Conservation (phyloP, 176 grass and related monocot species). For the Pontederia crassipes region DNA sequence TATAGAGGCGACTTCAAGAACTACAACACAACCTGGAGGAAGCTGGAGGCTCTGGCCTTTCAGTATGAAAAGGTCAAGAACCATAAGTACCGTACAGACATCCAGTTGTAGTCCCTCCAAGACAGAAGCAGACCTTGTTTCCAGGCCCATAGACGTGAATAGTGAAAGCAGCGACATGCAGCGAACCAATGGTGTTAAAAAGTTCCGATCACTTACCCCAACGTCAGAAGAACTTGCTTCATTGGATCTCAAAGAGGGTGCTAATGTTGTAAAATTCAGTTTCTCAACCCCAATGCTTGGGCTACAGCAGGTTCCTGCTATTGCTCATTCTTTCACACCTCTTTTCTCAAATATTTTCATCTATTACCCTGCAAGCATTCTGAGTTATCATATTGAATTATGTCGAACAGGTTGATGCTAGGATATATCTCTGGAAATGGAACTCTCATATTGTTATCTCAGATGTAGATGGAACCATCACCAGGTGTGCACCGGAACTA, state of each 20-base stretch:
- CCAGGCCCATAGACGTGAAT: slow-evolving; percentile 14
- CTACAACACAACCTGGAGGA: slow-evolving; percentile 28
- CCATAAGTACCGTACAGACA: slow-evolving; percentile 33
- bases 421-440: slow-evolving; percentile 97
- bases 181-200: slow-evolving; percentile 37
- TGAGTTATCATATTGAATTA: slow-evolving; percentile 14
- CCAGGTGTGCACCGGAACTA: slow-evolving; percentile 48
- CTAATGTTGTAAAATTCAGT: slow-evolving; percentile 67
- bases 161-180: slow-evolving; percentile 28
- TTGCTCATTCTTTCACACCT: slow-evolving; percentile 1
- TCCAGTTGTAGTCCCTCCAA: slow-evolving; percentile 21
- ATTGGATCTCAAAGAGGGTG: slow-evolving; percentile 81
- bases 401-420: slow-evolving; percentile 67
- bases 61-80: slow-evolving; percentile 52
- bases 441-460: slow-evolving; percentile 81
- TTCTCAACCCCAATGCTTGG: slow-evolving; percentile 94
- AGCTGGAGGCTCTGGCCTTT: slow-evolving; percentile 97
- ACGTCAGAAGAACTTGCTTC: slow-evolving; percentile 71
- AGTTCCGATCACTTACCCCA: slow-evolving; percentile 51
- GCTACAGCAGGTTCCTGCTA: slow-evolving; percentile 50
- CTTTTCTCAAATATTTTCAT: slow-evolving; percentile 15
- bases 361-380: neutral
- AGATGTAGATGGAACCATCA: slow-evolving; percentile 97
- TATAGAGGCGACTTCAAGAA: slow-evolving; percentile 39
- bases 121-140: slow-evolving; percentile 11